phyloP scores from a whole-genome alignment of 2,329 filamentous ascomycete species.

The Plectosphaerella cucumerina region DNA sequence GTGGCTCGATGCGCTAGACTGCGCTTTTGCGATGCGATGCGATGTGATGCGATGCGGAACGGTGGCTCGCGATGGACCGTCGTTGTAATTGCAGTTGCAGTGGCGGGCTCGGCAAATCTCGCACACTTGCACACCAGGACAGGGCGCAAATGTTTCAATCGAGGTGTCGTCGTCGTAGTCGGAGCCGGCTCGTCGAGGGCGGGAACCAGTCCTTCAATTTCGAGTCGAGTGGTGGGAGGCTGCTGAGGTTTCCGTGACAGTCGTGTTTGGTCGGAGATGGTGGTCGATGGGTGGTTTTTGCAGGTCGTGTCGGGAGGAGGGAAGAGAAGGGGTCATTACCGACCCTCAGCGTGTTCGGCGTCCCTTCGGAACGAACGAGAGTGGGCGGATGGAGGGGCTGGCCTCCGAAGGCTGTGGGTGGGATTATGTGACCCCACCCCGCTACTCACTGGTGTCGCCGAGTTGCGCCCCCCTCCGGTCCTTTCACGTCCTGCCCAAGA shows the following conservation, averaged over 20 bases:
- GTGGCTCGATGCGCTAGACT: too few relatives aligned
- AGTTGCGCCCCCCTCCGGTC: too few relatives aligned
- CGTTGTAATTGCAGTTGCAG: too few relatives aligned
- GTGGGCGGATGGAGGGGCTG: background rate
- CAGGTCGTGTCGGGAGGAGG: background rate
- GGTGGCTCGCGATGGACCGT: too few relatives aligned
- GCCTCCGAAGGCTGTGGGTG: background rate
- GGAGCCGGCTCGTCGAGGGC: constrained; percentile 88
- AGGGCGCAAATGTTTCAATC: too few relatives aligned
- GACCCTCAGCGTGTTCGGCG: background rate
- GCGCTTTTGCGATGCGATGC: too few relatives aligned
- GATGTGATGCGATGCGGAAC: too few relatives aligned
- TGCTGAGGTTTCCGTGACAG: background rate
- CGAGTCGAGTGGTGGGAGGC: constrained; percentile 63
- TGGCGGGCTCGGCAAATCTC: too few relatives aligned
- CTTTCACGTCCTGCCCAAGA: too few relatives aligned
- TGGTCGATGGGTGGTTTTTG: background rate
- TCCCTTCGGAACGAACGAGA: background rate
- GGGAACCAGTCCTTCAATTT: constrained; percentile 60
- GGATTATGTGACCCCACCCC: background rate
- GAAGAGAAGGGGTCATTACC: background rate
- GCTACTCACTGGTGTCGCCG: too few relatives aligned
- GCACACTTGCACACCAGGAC: too few relatives aligned
- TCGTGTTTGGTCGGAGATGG: background rate
- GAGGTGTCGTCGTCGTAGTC: constrained; percentile 76